Conservation (phyloP, 371 early-diverging fungal species). For the Nematocida sp. region DNA sequence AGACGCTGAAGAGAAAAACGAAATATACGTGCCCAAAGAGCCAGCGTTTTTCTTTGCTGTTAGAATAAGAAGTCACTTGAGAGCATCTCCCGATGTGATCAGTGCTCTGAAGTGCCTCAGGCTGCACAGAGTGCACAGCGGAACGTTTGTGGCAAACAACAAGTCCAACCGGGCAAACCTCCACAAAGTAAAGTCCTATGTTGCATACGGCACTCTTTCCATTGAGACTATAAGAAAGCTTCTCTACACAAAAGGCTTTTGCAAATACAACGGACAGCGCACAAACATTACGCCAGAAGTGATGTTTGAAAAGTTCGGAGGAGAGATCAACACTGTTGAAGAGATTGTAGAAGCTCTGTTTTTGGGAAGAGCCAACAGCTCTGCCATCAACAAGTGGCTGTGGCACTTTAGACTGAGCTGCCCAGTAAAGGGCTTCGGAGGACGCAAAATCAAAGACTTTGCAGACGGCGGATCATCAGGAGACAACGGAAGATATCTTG, state of each 20-base stretch:
- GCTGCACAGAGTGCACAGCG: constrained; percentile 95
- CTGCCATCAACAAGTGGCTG: constrained; percentile 90
- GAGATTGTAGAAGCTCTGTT: constrained; percentile 95
- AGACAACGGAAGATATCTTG: constrained; percentile 86
- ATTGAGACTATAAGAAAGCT: constrained; percentile 93
- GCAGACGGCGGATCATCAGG: constrained; percentile 93
- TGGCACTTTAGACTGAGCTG: constrained; percentile 97
- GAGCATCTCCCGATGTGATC: constrained; percentile 94
- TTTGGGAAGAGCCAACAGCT: constrained; percentile 86
- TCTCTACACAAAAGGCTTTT: constrained; percentile 98
- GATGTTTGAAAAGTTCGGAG: constrained; percentile 80
- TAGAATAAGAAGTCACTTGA: constrained; percentile 86
- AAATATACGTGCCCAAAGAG: constrained; percentile 62
- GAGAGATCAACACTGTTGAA: constrained; percentile 90
- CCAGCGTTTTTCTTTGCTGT: constrained; percentile 62
- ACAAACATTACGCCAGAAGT: constrained; percentile 85
- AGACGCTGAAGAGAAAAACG: constrained; percentile 48
- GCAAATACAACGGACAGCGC: constrained; percentile 87
- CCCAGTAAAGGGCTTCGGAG: constrained; percentile 88
- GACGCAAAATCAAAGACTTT: constrained; percentile 87
- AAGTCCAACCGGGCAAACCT: constrained; percentile 95
- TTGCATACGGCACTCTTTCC: constrained; percentile 87
- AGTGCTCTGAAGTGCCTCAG: constrained; percentile 95
- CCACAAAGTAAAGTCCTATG: constrained; percentile 87
- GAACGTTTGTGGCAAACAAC: constrained; percentile 91